phyloP scores from a whole-genome alignment of 1,284 basidiomycete genomes.

The Clitocybe nebularis region DNA sequence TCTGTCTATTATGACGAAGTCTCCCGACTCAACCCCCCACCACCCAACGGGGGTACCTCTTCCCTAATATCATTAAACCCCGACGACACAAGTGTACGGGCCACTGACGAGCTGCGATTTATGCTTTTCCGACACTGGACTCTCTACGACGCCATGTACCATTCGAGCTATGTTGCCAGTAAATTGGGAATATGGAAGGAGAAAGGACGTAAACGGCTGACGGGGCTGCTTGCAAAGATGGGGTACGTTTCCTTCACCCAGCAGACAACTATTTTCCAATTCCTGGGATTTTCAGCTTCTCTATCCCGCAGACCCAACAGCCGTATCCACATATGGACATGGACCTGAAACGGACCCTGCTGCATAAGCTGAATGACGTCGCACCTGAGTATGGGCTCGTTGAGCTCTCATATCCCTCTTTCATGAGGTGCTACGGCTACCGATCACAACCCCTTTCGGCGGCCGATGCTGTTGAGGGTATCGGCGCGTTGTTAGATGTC shows the following conservation, averaged over 20 bases:
- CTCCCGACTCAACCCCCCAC: slow-evolving; percentile 74
- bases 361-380: slow-evolving; percentile 81
- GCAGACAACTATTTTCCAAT: too few relatives aligned
- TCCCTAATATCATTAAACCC: slow-evolving; percentile 55
- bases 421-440: slow-evolving; percentile 89
- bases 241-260: slow-evolving; percentile 83
- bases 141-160: slow-evolving; percentile 95
- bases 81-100: slow-evolving; percentile 79
- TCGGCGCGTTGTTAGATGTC: slow-evolving; percentile 86
- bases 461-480: slow-evolving; percentile 89
- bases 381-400: slow-evolving; percentile 97
- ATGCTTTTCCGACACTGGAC: slow-evolving; percentile 98
- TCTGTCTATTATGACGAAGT: slow-evolving; percentile 85
- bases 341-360: slow-evolving; percentile 83
- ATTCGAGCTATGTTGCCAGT: slow-evolving; percentile 93
- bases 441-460: slow-evolving; percentile 84
- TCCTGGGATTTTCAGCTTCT: slow-evolving; percentile 66
- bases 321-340: slow-evolving; percentile 95
- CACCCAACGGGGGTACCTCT: slow-evolving; percentile 33
- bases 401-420: slow-evolving; percentile 91
- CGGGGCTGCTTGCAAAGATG: slow-evolving; percentile 97
- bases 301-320: slow-evolving; percentile 91
- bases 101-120: slow-evolving; percentile 87
- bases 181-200: slow-evolving; percentile 98
- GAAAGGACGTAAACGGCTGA: slow-evolving; percentile 82